phyloP scores from a whole-genome alignment of 768 basidiomycete species.

The Mycena pura region DNA sequence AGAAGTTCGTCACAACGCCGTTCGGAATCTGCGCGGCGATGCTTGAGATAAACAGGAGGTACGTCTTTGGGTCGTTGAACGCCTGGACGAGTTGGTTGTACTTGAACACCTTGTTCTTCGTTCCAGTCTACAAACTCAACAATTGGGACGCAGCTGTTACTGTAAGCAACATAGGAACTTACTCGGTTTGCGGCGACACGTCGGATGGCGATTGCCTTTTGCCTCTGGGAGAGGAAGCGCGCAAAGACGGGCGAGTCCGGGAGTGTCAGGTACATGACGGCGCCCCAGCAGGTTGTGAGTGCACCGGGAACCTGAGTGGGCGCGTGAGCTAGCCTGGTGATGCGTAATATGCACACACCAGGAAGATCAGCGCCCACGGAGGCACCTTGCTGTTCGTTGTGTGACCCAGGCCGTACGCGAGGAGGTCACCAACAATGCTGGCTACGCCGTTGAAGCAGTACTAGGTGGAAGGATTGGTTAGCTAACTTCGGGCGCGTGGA shows the following conservation, averaged over 20 bases:
- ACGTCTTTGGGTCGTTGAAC: slow-evolving; percentile 42
- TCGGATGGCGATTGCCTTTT: slow-evolving; percentile 42
- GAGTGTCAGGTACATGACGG: slow-evolving; percentile 39
- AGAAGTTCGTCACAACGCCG: slow-evolving; percentile 29
- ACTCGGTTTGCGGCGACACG: slow-evolving; percentile 40
- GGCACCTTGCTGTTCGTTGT: slow-evolving; percentile 30
- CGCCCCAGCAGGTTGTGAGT: slow-evolving; percentile 34
- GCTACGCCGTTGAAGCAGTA: slow-evolving; percentile 30
- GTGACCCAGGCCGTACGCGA: slow-evolving; percentile 35
- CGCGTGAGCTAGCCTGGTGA: no score
- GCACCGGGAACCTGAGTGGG: slow-evolving; percentile 28
- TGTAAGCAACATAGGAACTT: no score
- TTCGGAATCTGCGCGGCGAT: slow-evolving; percentile 44
- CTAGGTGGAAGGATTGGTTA: neutral
- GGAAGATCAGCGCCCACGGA: slow-evolving; percentile 36
- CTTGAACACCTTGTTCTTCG: slow-evolving; percentile 46
- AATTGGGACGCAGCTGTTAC: neutral
- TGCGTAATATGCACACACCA: slow-evolving; percentile 24
- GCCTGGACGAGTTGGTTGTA: slow-evolving; percentile 38
- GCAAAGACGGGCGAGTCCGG: slow-evolving; percentile 43
- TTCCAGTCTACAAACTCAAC: slow-evolving; percentile 27
- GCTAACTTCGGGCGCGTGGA: no score
- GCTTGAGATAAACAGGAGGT: slow-evolving; percentile 39
- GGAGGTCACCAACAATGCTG: slow-evolving; percentile 34
- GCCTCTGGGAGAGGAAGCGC: slow-evolving; percentile 35